These are phyloP conservation scores for Schoenoplectus tabernaemontani DNA, from an alignment of 202 grass and related monocot genomes.

Conservation along the genomic window DNA sequence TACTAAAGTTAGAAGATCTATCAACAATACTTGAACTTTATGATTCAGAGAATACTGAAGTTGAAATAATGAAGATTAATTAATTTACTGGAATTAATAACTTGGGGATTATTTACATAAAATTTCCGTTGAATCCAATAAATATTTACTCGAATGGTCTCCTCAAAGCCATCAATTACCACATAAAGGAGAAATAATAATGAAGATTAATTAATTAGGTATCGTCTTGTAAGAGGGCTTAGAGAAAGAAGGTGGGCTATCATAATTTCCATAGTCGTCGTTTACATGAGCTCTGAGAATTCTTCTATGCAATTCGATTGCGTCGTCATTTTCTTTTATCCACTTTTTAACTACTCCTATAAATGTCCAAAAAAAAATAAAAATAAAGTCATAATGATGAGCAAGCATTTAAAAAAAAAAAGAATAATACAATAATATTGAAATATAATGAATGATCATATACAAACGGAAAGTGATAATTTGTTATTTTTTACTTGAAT, in stretches of 20 bases:
- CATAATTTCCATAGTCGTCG: slow-evolving; percentile 68
- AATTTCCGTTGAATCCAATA: background rate
- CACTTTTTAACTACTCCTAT: background rate
- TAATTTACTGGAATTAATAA: too few relatives aligned
- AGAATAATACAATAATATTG: background rate
- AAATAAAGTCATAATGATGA: too few relatives aligned
- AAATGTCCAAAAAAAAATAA: too few relatives aligned
- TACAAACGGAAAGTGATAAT: background rate
- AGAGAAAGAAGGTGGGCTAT: slow-evolving; percentile 51
- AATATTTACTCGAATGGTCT: background rate
- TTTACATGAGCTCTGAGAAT: slow-evolving; percentile 47
- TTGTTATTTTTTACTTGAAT: background rate
- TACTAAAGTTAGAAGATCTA: background rate
- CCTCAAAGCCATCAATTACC: background rate
- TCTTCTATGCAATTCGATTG: slow-evolving; percentile 32
- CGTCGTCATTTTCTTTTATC: background rate
- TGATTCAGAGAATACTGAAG: background rate
- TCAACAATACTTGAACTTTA: background rate
- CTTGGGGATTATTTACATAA: slow-evolving; percentile 1
- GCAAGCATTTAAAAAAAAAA: background rate
- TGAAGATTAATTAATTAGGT: slow-evolving; percentile 52
- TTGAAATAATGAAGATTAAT: too few relatives aligned
- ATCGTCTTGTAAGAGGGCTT: slow-evolving; percentile 88
- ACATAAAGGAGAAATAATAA: too few relatives aligned
- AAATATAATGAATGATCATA: background rate